Evolutionary conservation across 306 rosid species (phyloP).

Genomic region (Cicer chorassanicum): DNA sequence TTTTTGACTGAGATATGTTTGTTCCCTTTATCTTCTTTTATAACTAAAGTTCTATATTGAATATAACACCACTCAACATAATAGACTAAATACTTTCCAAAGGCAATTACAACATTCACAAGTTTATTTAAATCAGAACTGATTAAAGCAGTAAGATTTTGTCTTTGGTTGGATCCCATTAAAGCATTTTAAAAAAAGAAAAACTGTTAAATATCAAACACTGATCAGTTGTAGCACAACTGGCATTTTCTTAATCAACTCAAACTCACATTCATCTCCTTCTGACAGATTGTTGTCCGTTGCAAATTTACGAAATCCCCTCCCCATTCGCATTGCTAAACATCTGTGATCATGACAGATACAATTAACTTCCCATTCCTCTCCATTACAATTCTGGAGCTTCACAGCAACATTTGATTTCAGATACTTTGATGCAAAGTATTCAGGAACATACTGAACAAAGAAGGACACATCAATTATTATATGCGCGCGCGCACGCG

Average conservation of each 20-base stretch:
- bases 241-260: constrained; percentile 41
- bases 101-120: no score
- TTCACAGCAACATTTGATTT: not conserved
- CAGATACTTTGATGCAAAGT: constrained; percentile 42
- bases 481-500: no score
- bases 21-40: no score
- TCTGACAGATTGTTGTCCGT: not conserved
- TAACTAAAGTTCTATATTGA: no score
- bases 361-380: constrained; percentile 24
- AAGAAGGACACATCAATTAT: not conserved
- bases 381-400: constrained; percentile 33
- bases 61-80: no score
- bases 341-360: not conserved
- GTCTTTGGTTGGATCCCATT: no score
- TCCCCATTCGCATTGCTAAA: not conserved
- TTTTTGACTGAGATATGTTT: no score
- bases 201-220: no score
- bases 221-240: constrained; percentile 13
- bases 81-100: no score
- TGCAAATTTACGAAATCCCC: not conserved
- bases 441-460: constrained; percentile 45
- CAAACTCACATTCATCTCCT: constrained; percentile 43
- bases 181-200: no score
- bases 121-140: no score
- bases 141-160: no score